These are phyloP conservation scores for Ophiocordyceps robertsii DNA, from an alignment of 2,329 filamentous ascomycete species.

Conservation along the genomic window DNA sequence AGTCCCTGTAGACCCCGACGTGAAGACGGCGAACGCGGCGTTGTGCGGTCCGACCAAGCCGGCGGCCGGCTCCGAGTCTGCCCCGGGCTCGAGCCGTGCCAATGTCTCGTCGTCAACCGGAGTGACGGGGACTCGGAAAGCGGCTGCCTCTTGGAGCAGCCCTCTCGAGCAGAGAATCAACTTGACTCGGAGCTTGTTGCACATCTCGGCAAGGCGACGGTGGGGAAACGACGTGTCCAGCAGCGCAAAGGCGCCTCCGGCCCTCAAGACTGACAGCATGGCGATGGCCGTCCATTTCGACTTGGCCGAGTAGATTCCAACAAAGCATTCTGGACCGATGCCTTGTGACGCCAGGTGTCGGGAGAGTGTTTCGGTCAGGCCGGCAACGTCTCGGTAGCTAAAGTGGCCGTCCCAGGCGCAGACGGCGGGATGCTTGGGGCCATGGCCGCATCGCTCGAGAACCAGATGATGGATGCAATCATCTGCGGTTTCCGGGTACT, in stretches of 20 bases:
- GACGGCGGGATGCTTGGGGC: constrained; percentile 12
- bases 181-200: constrained; percentile 3
- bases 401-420: constrained; percentile 18
- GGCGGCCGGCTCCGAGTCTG: not conserved
- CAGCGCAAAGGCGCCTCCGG: constrained; percentile 18
- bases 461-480: constrained; percentile 13
- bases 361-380: constrained; percentile 10
- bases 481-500: not conserved
- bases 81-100: not conserved
- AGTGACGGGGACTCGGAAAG: not conserved
- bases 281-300: constrained; percentile 15
- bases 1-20: not conserved
- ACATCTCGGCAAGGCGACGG: not conserved
- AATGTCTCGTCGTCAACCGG: not conserved
- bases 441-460: constrained; percentile 9
- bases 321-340: constrained; percentile 11
- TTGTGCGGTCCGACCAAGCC: not conserved
- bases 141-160: not conserved
- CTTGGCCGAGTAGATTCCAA: constrained; percentile 19
- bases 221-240: constrained; percentile 10
- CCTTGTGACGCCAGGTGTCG: constrained; percentile 9
- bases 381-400: constrained; percentile 13
- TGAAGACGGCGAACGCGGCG: not conserved
- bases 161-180: not conserved
- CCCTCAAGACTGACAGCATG: constrained; percentile 17